These are phyloP conservation scores for Venturia effusa DNA, from an alignment of 2,329 filamentous ascomycete genomes.

Conservation along the genomic window DNA sequence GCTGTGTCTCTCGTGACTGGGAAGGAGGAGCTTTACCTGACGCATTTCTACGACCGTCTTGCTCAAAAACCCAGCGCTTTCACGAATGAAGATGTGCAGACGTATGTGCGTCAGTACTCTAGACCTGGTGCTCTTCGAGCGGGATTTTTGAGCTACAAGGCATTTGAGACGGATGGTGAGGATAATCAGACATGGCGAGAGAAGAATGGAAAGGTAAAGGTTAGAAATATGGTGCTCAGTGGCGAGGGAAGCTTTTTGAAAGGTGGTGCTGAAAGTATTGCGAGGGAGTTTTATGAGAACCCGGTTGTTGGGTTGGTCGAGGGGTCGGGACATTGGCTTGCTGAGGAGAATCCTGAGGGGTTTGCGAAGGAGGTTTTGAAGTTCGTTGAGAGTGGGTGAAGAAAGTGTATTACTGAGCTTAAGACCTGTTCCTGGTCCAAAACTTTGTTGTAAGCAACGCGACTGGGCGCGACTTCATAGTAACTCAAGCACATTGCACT, in stretches of 20 bases:
- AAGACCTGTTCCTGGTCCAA: no score
- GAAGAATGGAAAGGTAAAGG: slow-evolving; percentile 18
- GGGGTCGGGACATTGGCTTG: slow-evolving; percentile 19
- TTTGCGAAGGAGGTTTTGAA: slow-evolving; percentile 17
- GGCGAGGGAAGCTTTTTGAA: slow-evolving; percentile 17
- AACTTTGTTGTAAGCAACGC: no score
- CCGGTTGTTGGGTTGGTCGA: slow-evolving; percentile 16
- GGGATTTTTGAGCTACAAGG: slow-evolving; percentile 23
- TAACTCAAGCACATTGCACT: no score
- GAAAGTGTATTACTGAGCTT: no score
- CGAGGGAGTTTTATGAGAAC: slow-evolving; percentile 12
- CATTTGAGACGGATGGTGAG: slow-evolving; percentile 24
- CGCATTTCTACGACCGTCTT: background rate
- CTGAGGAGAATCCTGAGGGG: slow-evolving; percentile 18
- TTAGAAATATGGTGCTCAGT: slow-evolving; percentile 20
- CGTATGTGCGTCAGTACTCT: slow-evolving; percentile 13
- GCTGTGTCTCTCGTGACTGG: slow-evolving; percentile 29
- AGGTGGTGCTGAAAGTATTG: slow-evolving; percentile 13
- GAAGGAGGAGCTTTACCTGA: slow-evolving; percentile 20
- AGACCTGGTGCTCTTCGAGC: slow-evolving; percentile 24
- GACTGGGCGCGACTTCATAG: no score
- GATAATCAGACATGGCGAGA: slow-evolving; percentile 17
- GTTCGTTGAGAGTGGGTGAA: slow-evolving; percentile 14
- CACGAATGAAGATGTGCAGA: background rate
- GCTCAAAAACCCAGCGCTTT: background rate